Base-by-base conservation (phyloP, 345 rosid species). In the Lumnitzera littorea region DNA sequence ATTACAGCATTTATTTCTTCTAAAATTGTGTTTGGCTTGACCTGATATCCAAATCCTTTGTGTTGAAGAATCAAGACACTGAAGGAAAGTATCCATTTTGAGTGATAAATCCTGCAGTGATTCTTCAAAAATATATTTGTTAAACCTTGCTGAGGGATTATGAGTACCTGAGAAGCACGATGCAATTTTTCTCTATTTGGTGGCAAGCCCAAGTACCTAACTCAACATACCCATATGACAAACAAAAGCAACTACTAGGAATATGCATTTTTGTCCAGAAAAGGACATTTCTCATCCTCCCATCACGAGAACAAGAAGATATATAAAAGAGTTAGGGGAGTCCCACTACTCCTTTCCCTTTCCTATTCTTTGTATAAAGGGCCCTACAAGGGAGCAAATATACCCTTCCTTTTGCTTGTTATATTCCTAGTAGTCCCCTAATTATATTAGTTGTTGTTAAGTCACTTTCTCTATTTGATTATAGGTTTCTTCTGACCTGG, bases 241-340 rank as follows among this genome's bases (percentile, higher is more conserved):
- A n/a, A n/a, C 24, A 15, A 57, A 23, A 48, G 49, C 46, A 57
- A 17, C 60, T 31, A 57, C n/a, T n/a, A 31, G 49, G 46, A 31
- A 56, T 56, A 20, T 16, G 48, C 60, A 57, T 16, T 24, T 57
- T 16, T 41, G 49, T 41, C 16, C 46, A 23, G 24, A 55, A 65
- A 64, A 52, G 59, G 69, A 63, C 72, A 43, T 61, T 62, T 70
- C 51, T 51, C 60, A 58, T 67, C 64, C 53, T 51, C 68, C 69
- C 67, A 58, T 67, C 52, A 47, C 57, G 61, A 66, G 50, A 52
- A 67, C 64, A 49, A 71, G 53, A 68, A 57, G 65, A 74, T 56
- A 59, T 51, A 51, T 63, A 43, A 25, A 62, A 67, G 60, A 46
- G 51, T 55, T 57, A 64, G 61, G 16, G 16, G 69, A 63, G 73